These are phyloP conservation scores for Tricharina praecox DNA, from an alignment of 495 filamentous ascomycete species.

Conservation along the genomic window DNA sequence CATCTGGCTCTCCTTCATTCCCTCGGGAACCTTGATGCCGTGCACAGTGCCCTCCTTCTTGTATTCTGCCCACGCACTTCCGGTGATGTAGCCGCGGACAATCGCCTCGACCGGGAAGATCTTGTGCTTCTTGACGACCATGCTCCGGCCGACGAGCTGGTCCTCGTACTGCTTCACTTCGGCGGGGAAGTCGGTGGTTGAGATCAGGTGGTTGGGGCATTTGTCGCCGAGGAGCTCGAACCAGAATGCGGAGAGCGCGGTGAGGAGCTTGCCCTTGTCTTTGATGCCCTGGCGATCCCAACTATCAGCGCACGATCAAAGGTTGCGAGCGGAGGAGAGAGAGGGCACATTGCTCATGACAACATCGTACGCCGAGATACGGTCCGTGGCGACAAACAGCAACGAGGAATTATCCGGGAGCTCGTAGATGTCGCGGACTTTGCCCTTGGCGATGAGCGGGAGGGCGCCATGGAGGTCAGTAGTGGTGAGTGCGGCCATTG, in stretches of 20 bases:
- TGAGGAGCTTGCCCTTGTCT: constrained; percentile 69
- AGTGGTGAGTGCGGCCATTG: constrained; percentile 30
- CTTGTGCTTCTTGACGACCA: constrained; percentile 64
- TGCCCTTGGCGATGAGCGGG: constrained; percentile 46
- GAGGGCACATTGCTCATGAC: constrained; percentile 59
- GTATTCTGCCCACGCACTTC: constrained; percentile 72
- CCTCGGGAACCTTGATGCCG: constrained; percentile 48
- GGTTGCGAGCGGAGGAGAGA: background rate
- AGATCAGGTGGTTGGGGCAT: constrained; percentile 61
- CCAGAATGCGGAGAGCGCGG: constrained; percentile 70
- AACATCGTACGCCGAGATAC: constrained; percentile 90
- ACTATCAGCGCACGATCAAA: background rate
- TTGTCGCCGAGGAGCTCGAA: constrained; percentile 51
- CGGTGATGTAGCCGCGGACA: constrained; percentile 87
- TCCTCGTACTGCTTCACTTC: constrained; percentile 33
- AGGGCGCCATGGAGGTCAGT: constrained; percentile 40
- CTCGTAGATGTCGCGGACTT: constrained; percentile 70
- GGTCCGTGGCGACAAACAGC: constrained; percentile 77
- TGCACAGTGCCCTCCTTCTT: constrained; percentile 61
- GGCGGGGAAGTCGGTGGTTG: constrained; percentile 39
- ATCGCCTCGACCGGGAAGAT: constrained; percentile 83
- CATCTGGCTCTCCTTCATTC: constrained; percentile 52
- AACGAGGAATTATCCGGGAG: constrained; percentile 51
- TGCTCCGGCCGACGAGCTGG: constrained; percentile 49
- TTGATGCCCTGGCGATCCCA: constrained; percentile 46